A percentile compares a stretch with the other conserved stretches of the same genome.
These are phyloP conservation scores for Candida coquimbonensis DNA, from an alignment of 805 yeast species.

Conservation along the genomic window DNA sequence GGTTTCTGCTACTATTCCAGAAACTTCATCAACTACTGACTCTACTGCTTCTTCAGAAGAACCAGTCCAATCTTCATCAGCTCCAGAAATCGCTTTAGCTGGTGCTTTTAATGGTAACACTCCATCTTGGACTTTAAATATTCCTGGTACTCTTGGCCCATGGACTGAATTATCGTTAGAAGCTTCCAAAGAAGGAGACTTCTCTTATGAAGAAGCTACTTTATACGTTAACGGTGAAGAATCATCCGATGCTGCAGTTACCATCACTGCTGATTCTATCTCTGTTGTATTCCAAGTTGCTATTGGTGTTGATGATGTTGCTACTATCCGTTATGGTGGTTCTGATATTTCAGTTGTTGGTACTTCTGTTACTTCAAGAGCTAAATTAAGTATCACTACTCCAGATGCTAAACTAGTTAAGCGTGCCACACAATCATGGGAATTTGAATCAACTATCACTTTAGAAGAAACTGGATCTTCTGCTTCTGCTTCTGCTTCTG, in stretches of 20 bases:
- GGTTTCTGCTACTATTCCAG: neutral
- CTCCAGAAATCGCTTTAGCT: neutral
- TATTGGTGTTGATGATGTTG: constrained; percentile 13
- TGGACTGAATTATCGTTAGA: neutral
- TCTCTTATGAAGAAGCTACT: neutral
- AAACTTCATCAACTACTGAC: neutral
- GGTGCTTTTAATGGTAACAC: neutral
- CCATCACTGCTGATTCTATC: neutral
- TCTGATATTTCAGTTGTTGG: neutral
- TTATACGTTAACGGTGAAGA: constrained; percentile 8
- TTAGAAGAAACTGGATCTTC: neutral
- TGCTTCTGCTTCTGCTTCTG: too few relatives aligned
- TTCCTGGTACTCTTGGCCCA: constrained; percentile 2
- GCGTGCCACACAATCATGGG: neutral
- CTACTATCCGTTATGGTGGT: neutral
- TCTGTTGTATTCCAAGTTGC: neutral
- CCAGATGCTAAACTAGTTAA: neutral
- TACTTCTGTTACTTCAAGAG: neutral
- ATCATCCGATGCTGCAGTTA: neutral
- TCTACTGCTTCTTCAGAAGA: neutral
- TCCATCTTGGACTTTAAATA: constrained; percentile 2
- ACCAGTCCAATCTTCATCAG: neutral
- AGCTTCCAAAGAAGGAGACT: neutral
- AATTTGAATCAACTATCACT: neutral
- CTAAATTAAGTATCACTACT: neutral